These are phyloP conservation scores for Grosmannia clavigera DNA, from an alignment of 2,329 filamentous ascomycete species.

Conservation along the genomic window DNA sequence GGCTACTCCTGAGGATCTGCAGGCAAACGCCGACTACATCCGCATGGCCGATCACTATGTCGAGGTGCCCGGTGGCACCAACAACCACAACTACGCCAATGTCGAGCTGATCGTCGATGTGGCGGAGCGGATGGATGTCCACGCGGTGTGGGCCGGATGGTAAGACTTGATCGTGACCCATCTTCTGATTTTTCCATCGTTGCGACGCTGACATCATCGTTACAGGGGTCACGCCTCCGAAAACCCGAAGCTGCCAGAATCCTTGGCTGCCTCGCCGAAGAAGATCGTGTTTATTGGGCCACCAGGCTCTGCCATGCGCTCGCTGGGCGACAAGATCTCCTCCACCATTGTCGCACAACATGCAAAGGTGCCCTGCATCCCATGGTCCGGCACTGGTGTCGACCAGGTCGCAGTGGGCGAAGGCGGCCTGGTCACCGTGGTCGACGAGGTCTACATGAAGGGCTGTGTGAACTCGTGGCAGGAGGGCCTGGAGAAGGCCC, in stretches of 20 bases:
- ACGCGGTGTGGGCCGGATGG: constrained; percentile 99
- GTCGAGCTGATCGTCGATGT: constrained; percentile 98
- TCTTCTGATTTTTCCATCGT: constrained; percentile 7
- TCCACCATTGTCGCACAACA: constrained; percentile 99
- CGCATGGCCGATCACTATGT: constrained; percentile 99
- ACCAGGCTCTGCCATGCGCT: constrained; percentile 96
- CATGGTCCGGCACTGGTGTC: constrained; percentile 96
- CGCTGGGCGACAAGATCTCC: constrained; percentile 97
- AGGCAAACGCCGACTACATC: constrained; percentile 98
- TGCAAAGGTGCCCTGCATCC: constrained; percentile 89
- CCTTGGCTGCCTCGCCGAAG: constrained; percentile 87
- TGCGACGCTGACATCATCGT: neutral
- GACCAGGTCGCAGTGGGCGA: constrained; percentile 66
- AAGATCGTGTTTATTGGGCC: constrained; percentile 99
- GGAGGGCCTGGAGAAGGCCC: constrained; percentile 78
- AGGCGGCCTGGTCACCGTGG: constrained; percentile 82
- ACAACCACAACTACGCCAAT: constrained; percentile 99
- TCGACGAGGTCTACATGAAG: constrained; percentile 72
- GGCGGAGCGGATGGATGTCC: constrained; percentile 95
- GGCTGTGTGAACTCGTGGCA: constrained; percentile 84
- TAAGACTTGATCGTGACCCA: constrained; percentile 32
- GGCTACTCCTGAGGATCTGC: constrained; percentile 95
- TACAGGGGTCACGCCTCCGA: constrained; percentile 90
- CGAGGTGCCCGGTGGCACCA: constrained; percentile 94
- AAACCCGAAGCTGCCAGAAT: constrained; percentile 95